These are phyloP conservation scores for Xylaria scruposa DNA, from an alignment of 495 filamentous ascomycete species.

Conservation along the genomic window DNA sequence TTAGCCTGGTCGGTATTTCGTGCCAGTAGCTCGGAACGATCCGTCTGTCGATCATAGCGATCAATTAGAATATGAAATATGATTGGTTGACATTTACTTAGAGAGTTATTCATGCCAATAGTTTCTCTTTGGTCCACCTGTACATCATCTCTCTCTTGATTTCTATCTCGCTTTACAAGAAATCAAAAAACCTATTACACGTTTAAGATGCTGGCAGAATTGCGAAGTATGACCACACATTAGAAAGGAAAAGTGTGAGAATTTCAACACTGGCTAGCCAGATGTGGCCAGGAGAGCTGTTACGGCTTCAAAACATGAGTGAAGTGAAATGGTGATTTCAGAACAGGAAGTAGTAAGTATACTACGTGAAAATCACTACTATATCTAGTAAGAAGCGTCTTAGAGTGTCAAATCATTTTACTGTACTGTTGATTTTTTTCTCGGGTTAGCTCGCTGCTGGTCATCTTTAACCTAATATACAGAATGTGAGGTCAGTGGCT, in stretches of 20 bases:
- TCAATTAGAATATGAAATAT: background rate
- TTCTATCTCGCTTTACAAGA: background rate
- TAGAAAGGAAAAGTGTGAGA: background rate
- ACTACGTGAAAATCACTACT: conserved; percentile 10
- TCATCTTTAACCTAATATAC: background rate
- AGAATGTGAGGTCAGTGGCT: conserved; percentile 16
- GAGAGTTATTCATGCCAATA: background rate
- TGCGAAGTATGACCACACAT: background rate
- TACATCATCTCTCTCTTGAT: background rate
- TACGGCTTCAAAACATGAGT: background rate
- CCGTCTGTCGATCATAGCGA: conserved; percentile 15
- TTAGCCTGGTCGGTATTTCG: background rate
- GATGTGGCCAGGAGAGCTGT: background rate
- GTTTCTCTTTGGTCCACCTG: background rate
- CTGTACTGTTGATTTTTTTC: background rate
- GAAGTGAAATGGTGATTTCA: background rate
- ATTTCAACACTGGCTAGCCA: too few relatives aligned
- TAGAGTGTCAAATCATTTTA: background rate
- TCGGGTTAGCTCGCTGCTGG: background rate
- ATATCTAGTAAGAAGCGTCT: background rate
- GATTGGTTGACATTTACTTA: background rate
- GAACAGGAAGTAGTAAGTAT: background rate
- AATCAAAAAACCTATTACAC: background rate
- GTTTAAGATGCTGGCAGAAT: background rate
- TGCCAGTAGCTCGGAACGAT: conserved; percentile 14